Percentiles rank a stretch among this genome's conserved stretches.
phyloP scores from a whole-genome alignment of 495 filamentous ascomycete genomes.

The Parmelia sp. region DNA sequence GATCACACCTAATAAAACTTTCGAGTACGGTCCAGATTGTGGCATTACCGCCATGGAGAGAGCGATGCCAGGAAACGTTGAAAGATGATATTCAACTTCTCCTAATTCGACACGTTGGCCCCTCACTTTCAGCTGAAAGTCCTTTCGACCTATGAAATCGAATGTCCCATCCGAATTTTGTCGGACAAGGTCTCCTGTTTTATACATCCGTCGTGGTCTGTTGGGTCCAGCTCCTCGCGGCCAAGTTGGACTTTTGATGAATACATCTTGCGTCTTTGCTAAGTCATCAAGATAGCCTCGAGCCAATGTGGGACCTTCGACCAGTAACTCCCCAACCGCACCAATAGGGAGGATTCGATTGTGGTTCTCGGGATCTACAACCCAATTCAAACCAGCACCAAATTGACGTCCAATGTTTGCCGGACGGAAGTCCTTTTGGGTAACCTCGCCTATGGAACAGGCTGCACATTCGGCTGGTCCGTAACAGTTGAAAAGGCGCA shows the following conservation, averaged over 20 bases:
- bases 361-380: conserved; percentile 32
- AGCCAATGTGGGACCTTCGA: conserved; percentile 37
- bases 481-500: conserved; percentile 50
- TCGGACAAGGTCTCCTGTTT: conserved; percentile 37
- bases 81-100: conserved; percentile 24
- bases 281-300: conserved; percentile 35
- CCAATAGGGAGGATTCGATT: conserved; percentile 35
- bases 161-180: conserved; percentile 34
- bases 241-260: conserved; percentile 30
- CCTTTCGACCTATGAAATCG: conserved; percentile 33
- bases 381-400: conserved; percentile 29
- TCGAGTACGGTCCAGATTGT: conserved; percentile 12
- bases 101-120: conserved; percentile 25
- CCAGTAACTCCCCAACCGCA: conserved; percentile 35
- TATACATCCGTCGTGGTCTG: conserved; percentile 26
- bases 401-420: conserved; percentile 19
- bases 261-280: conserved; percentile 33
- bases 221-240: conserved; percentile 9
- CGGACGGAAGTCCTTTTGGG: background rate
- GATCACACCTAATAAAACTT: conserved; percentile 17
- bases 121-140: conserved; percentile 25
- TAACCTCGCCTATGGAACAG: conserved; percentile 13
- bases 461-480: conserved; percentile 47
- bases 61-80: conserved; percentile 12
- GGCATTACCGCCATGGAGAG: conserved; percentile 18